These are phyloP conservation scores for Xylaria sp. DNA, from an alignment of 2,329 filamentous ascomycete species.

Conservation along the genomic window DNA sequence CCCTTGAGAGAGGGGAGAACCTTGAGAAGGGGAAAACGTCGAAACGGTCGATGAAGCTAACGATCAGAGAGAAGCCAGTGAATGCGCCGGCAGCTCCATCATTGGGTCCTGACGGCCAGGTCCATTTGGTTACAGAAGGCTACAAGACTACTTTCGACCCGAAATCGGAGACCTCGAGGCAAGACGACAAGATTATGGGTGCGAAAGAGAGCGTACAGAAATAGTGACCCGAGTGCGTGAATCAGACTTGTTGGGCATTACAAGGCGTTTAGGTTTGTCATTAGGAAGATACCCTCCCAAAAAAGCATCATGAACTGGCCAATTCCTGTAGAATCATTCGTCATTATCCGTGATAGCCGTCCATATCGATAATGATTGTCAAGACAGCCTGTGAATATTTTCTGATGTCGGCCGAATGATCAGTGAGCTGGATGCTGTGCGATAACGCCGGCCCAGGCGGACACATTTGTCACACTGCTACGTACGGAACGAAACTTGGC, in stretches of 20 bases:
- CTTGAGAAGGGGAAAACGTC: conserved; percentile 47
- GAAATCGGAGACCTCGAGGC: conserved; percentile 40
- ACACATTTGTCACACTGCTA: conserved; percentile 38
- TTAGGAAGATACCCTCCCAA: conserved; percentile 38
- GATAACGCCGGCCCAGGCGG: conserved; percentile 12
- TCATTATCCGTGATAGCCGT: background rate
- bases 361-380: background rate
- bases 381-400: conserved; percentile 5
- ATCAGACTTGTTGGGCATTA: conserved; percentile 32
- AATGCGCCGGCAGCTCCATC: conserved; percentile 55
- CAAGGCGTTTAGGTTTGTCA: conserved; percentile 27
- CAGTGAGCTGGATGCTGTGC: conserved; percentile 4
- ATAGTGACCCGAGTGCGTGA: conserved; percentile 9
- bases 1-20: conserved; percentile 49
- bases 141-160: conserved; percentile 57
- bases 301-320: background rate
- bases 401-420: background rate
- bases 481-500: conserved; percentile 66
- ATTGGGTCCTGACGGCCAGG: conserved; percentile 51
- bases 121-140: conserved; percentile 63
- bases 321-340: background rate
- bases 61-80: conserved; percentile 63
- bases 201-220: background rate
- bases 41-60: conserved; percentile 58
- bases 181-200: conserved; percentile 33